Evolutionary conservation across 2,329 filamentous ascomycete species (phyloP), one percentile per base, ranked within the genome.

Genomic region (Ceratocystis cacaofunesta): DNA sequence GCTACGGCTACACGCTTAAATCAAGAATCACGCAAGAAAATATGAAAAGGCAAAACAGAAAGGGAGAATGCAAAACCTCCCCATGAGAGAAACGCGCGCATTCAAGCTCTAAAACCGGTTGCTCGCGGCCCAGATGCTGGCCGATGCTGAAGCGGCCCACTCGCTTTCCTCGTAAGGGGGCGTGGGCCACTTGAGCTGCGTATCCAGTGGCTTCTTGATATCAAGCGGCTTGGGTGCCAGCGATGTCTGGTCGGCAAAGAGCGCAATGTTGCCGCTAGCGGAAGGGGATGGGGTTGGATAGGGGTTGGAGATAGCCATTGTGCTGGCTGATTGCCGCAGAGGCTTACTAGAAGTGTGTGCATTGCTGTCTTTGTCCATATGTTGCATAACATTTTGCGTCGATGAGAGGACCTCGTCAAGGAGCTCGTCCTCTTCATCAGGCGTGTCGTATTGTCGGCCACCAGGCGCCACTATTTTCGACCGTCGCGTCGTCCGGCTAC

Each of bases 341-440:
- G 67, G 65, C 62, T 71, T 68, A 17, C 15, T 1, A 76, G 75
- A 58, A 19, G 28, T 19, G 5, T 58, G 55, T 7, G 78, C 76
- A 70, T 76, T 78, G 62, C 76, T 78, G 62, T 77, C 76, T 72
- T 76, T 82, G 72, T 81, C 89, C 68, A 95, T 79, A 8, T 85
- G 85, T 72, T 84, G 87, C 72, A 89, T 88, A 6, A 86, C 89
- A 68, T 83, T 84, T 71, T 87, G 86, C 0, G 91, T 89, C 5
- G 89, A 90, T 61, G 85, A 82, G 52, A 96, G 79, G 22, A 86
- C 91, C 75, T 99, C 94, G 70, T 96, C 92, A 8, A 97, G 80
- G 8, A 99, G 81, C 76, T 99, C 94, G 67, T 99, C 94, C 72
- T 97, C 92, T 75, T 99, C 94, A 71, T 95, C 92, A 0, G 94